These are phyloP conservation scores for Hymenoscyphus scutula DNA, from an alignment of 2,329 filamentous ascomycete genomes.

Conservation along the genomic window DNA sequence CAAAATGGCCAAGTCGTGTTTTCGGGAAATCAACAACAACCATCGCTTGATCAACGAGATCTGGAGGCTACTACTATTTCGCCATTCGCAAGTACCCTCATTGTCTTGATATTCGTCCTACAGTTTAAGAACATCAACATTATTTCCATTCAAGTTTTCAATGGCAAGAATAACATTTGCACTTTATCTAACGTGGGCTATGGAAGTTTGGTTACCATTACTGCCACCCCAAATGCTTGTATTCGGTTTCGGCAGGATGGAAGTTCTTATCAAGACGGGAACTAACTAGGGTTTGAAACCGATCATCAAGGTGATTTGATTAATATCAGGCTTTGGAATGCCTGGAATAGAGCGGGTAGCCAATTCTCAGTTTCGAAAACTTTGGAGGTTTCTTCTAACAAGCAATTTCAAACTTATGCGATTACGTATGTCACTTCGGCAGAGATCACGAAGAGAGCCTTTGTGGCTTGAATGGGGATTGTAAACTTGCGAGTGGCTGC, in stretches of 20 bases:
- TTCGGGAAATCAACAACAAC: neutral
- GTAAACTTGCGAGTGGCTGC: neutral
- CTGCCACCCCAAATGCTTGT: neutral
- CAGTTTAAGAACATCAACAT: neutral
- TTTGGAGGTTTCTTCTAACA: too few relatives aligned
- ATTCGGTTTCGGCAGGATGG: neutral
- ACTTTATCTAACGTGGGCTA: neutral
- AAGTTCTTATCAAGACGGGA: neutral
- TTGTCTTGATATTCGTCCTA: neutral
- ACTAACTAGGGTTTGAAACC: neutral
- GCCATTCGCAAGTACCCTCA: neutral
- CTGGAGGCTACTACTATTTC: neutral
- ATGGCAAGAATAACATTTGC: neutral
- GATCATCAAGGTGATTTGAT: neutral
- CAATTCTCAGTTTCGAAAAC: neutral
- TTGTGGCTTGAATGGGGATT: neutral
- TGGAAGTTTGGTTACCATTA: neutral
- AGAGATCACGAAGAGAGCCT: neutral
- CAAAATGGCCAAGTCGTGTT: neutral
- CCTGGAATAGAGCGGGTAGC: neutral
- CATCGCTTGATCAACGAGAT: neutral
- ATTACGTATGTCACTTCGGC: neutral
- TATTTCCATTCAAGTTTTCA: neutral
- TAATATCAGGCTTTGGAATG: too few relatives aligned
- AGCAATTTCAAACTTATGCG: neutral